These are phyloP conservation scores for Striga asiatica DNA, from an alignment of 257 asterid genomes.

Conservation along the genomic window DNA sequence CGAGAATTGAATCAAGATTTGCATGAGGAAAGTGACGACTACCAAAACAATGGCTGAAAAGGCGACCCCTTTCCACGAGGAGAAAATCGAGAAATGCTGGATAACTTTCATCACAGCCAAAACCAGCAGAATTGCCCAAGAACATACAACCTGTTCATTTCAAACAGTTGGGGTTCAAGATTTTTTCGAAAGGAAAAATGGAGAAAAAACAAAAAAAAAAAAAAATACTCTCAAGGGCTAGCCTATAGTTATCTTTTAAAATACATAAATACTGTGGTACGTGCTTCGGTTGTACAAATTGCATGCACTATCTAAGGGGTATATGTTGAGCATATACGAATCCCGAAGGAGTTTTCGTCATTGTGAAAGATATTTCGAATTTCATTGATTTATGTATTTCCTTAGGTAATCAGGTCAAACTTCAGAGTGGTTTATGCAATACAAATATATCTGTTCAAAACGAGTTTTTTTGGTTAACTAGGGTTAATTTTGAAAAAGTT, in stretches of 20 bases:
- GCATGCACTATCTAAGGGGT: not conserved
- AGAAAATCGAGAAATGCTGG: constrained; percentile 46
- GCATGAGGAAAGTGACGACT: constrained; percentile 62
- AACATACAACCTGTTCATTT: constrained; percentile 56
- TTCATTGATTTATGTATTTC: not conserved
- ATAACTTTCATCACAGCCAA: constrained; percentile 48
- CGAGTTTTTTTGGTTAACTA: too few relatives aligned
- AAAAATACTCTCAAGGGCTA: not conserved
- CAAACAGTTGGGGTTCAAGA: not conserved
- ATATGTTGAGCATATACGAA: not conserved
- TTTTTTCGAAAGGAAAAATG: not conserved
- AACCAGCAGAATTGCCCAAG: constrained; percentile 55
- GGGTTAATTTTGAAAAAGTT: too few relatives aligned
- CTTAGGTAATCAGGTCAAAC: not conserved
- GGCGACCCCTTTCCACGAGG: constrained; percentile 70
- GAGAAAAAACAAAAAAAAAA: not conserved
- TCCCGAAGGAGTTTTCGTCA: not conserved
- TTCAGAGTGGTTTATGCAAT: not conserved
- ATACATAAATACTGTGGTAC: not conserved
- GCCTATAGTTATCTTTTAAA: not conserved
- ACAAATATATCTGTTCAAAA: too few relatives aligned
- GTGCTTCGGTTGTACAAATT: not conserved
- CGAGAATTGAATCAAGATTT: constrained; percentile 71
- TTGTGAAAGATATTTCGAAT: not conserved
- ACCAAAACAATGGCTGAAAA: constrained; percentile 45